phyloP scores from a whole-genome alignment of 805 yeast species.

The Candida ponderosae region DNA sequence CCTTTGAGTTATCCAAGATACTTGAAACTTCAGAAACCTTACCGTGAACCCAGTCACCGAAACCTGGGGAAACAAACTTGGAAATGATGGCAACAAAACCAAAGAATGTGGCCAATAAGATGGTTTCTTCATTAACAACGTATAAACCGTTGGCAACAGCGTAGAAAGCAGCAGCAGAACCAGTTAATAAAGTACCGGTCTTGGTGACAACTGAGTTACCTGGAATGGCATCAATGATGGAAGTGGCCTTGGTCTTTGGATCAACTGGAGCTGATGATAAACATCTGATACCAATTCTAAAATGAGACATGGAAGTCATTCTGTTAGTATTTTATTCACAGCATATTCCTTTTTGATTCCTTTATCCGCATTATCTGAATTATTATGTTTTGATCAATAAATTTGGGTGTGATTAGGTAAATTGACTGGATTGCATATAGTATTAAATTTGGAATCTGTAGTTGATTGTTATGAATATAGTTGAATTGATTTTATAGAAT shows the following conservation, averaged over 20 bases:
- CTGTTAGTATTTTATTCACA: background rate
- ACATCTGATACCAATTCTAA: slow-evolving; percentile 54
- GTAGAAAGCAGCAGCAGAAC: slow-evolving; percentile 89
- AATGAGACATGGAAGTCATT: background rate
- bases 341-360: background rate
- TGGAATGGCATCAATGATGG: slow-evolving; percentile 88
- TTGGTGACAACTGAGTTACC: slow-evolving; percentile 83
- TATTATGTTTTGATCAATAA: background rate
- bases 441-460: too few relatives aligned
- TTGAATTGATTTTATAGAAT: too few relatives aligned
- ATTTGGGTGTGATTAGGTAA: too few relatives aligned
- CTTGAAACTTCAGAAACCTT: slow-evolving; percentile 76
- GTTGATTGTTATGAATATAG: too few relatives aligned
- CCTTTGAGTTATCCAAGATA: slow-evolving; percentile 81
- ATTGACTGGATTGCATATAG: too few relatives aligned
- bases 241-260: slow-evolving; percentile 85
- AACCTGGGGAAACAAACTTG: slow-evolving; percentile 88
- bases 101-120: slow-evolving; percentile 71
- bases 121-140: slow-evolving; percentile 90
- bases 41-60: slow-evolving; percentile 88
- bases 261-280: slow-evolving; percentile 47
- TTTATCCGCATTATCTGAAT: background rate
- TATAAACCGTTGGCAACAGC: slow-evolving; percentile 91
- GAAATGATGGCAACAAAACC: slow-evolving; percentile 70
- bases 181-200: slow-evolving; percentile 92